A percentile compares a stretch with the other conserved stretches of the same genome.
phyloP scores from a whole-genome alignment of 768 basidiomycete genomes.

The Strobilomyces confusus region DNA sequence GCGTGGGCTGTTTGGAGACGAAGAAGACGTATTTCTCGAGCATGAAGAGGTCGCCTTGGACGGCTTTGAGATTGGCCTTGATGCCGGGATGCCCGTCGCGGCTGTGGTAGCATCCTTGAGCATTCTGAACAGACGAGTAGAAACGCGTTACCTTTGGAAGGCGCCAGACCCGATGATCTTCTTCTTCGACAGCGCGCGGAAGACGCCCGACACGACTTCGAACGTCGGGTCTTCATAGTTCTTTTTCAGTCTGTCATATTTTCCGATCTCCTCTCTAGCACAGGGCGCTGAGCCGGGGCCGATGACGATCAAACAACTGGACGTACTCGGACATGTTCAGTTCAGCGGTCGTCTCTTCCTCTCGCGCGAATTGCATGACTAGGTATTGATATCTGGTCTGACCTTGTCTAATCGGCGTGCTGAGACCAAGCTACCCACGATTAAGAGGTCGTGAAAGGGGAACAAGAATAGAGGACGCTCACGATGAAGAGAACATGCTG shows the following conservation, averaged over 20 bases:
- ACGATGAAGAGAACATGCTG: slow-evolving; percentile 94
- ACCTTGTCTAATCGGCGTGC: slow-evolving; percentile 93
- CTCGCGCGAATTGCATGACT: slow-evolving; percentile 96
- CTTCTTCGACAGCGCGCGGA: slow-evolving; percentile 86
- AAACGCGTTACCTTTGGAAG: slow-evolving; percentile 70
- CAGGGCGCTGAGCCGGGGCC: neutral
- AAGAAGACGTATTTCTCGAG: slow-evolving; percentile 98
- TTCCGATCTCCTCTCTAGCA: slow-evolving; percentile 66
- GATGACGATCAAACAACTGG: neutral
- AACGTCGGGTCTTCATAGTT: slow-evolving; percentile 94
- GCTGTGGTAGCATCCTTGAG: slow-evolving; percentile 37
- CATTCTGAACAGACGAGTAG: neutral
- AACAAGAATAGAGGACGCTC: slow-evolving; percentile 33
- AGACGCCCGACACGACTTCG: slow-evolving; percentile 90
- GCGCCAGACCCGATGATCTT: slow-evolving; percentile 86
- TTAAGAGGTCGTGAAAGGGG: slow-evolving; percentile 3
- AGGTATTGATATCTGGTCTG: slow-evolving; percentile 97
- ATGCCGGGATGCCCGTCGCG: slow-evolving; percentile 91
- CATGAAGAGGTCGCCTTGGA: slow-evolving; percentile 95
- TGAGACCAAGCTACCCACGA: slow-evolving; percentile 72
- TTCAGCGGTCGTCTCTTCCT: slow-evolving; percentile 95
- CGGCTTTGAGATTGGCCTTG: slow-evolving; percentile 96
- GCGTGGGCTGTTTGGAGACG: slow-evolving; percentile 91
- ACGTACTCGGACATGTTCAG: slow-evolving; percentile 88
- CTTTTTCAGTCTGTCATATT: slow-evolving; percentile 83